Base-by-base conservation (phyloP, 2,329 filamentous ascomycete genomes). In the Fusarium siculi region DNA sequence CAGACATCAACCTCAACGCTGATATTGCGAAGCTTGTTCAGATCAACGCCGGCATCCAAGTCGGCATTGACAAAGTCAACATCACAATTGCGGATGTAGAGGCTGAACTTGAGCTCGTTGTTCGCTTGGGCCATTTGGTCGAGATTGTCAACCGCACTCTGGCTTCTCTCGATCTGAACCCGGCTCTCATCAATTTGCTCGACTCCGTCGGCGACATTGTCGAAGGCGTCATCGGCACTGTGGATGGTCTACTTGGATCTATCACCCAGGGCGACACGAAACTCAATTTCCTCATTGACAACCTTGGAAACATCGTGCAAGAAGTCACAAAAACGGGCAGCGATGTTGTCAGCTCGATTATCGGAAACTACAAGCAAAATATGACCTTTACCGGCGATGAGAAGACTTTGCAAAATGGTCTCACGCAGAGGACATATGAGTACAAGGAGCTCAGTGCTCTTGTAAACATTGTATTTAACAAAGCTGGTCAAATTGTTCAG, bases 1-100 rank as follows among this genome's bases (percentile, higher is more conserved):
- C 66, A 30, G 67, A 70, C 19, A 70, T 70, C 60, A 70, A 70
- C 15, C 66, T 70, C 21, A 70, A 70, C 10, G 67, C 67, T 4
- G 60, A 70, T 9, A 61, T 70, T 7, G 67, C 67, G 0, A 65
- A 65, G 11, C 66, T 70, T 1, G 67, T 70, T 9, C 67, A 70
- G 39, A 40, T 70, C 5, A 70, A 70, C 12, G 67, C 67, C 1
- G 67, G 67, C 9, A 70, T 70, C 14, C 66, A 70, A 28, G 5
- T 70, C 16, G 59, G 59, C 4, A 65, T 70, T 15, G 67, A 70
- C 15, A 70, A 70, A 40, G 67, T 70, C 60, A 70, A 70, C 23
- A 70, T 70, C 21, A 70, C 66, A 5, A 70, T 70, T 5, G 67
- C 39, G 7, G 66, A 70, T 21, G 67, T 70, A 1, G 67, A 70